A percentile compares a stretch with the other conserved stretches of the same genome.
phyloP scores from a whole-genome alignment of 2,329 filamentous ascomycete species.

The Blumeria graminis region DNA sequence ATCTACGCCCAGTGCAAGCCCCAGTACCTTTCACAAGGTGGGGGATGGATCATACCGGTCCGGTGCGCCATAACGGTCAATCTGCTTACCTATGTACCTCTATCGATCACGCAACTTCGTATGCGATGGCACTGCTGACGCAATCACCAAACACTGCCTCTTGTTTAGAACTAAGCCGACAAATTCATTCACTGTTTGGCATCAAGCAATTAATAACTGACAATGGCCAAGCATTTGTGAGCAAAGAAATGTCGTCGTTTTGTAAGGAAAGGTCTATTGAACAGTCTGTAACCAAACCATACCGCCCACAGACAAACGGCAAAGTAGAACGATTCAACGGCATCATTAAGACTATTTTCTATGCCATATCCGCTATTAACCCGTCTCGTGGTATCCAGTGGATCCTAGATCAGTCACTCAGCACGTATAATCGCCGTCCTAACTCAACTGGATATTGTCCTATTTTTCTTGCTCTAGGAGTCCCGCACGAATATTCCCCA shows the following conservation, averaged over 20 bases:
- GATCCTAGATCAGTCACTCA: not conserved
- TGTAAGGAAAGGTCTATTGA: not conserved
- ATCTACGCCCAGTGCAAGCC: not conserved
- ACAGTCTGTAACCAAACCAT: not conserved
- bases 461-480: not conserved
- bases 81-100: not conserved
- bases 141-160: not conserved
- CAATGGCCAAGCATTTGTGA: not conserved
- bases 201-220: not conserved
- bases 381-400: not conserved
- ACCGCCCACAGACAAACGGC: not conserved
- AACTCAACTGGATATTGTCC: not conserved
- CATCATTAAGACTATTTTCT: not conserved
- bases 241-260: not conserved
- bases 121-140: not conserved
- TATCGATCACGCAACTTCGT: not conserved
- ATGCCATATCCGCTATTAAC: not conserved
- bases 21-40: not conserved
- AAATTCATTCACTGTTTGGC: not conserved
- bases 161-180: not conserved
- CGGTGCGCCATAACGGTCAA: not conserved
- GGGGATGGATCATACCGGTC: not conserved
- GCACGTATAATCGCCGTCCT: not conserved
- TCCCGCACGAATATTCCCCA: not conserved
- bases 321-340: not conserved